These are phyloP conservation scores for Akanthomyces uredinophilus DNA, from an alignment of 2,329 filamentous ascomycete species.

Conservation along the genomic window DNA sequence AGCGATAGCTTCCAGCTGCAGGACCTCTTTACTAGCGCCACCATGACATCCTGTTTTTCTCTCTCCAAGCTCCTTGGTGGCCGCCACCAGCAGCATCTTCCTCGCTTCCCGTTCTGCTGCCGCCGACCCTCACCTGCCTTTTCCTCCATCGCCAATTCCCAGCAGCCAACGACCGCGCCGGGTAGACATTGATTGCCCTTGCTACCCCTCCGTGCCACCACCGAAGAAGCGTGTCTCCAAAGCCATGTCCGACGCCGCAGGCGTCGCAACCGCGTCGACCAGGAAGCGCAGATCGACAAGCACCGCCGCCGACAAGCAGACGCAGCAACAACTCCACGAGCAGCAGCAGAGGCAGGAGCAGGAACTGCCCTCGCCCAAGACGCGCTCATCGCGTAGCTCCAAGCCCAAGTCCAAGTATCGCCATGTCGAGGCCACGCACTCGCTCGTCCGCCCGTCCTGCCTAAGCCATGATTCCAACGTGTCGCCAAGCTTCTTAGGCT, in stretches of 20 bases:
- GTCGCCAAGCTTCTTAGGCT: constrained; percentile 83
- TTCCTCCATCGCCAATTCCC: not conserved
- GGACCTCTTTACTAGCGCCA: not conserved
- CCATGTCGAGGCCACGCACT: constrained; percentile 86
- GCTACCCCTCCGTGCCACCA: not conserved
- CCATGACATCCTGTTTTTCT: not conserved
- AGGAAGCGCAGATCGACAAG: constrained; percentile 14
- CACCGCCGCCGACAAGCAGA: constrained; percentile 14
- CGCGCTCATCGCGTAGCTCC: constrained; percentile 18
- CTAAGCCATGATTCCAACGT: constrained; percentile 75
- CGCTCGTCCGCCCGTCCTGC: constrained; percentile 65
- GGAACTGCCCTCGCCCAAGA: constrained; percentile 20
- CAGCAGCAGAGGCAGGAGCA: constrained; percentile 23
- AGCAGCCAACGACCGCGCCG: not conserved
- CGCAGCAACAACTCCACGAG: constrained; percentile 20
- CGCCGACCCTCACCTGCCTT: not conserved
- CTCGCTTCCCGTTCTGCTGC: not conserved
- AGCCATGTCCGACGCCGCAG: constrained; percentile 31
- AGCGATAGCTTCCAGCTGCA: constrained; percentile 12
- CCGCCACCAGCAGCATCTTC: not conserved
- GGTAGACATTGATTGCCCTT: not conserved
- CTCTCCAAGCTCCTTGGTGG: not conserved
- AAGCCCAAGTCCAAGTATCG: constrained; percentile 63
- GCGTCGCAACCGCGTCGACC: constrained; percentile 24
- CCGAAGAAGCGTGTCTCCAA: not conserved